Evolutionary conservation across 2,329 filamentous ascomycete species (phyloP).

Genomic region (Penicillium crustosum): DNA sequence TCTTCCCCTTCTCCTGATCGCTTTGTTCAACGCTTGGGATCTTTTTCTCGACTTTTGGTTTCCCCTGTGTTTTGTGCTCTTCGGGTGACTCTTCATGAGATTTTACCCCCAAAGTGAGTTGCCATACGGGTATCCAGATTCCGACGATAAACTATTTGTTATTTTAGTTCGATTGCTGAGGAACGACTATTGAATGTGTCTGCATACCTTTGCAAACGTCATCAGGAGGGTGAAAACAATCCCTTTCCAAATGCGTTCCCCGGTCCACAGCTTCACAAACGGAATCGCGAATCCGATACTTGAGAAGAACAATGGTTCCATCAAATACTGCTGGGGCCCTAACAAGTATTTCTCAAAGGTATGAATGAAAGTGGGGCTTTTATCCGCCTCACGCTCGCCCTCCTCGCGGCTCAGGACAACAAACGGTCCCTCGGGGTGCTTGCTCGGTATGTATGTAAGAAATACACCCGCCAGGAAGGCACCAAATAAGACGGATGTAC

Average conservation of each 20-base stretch:
- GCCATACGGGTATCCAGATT: constrained; percentile 29
- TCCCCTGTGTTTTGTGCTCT: neutral
- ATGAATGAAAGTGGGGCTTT: constrained; percentile 41
- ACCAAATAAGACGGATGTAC: constrained; percentile 42
- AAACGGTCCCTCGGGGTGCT: constrained; percentile 38
- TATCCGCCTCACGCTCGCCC: constrained; percentile 34
- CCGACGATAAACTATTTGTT: constrained; percentile 28
- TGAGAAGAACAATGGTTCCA: constrained; percentile 36
- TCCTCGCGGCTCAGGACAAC: constrained; percentile 36
- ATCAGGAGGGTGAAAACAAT: constrained; percentile 33
- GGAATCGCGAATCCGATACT: constrained; percentile 37
- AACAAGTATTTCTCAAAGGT: constrained; percentile 42
- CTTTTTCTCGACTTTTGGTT: neutral
- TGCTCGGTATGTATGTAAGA: constrained; percentile 39
- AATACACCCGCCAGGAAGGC: constrained; percentile 40
- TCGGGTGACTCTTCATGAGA: neutral
- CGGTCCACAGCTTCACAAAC: constrained; percentile 35
- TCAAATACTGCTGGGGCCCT: constrained; percentile 35
- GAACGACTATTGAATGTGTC: fast-evolving
- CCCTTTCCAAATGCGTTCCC: constrained; percentile 33
- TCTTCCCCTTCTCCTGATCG: neutral
- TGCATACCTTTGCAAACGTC: constrained; percentile 30
- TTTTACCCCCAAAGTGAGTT: neutral
- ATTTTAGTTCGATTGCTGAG: neutral
- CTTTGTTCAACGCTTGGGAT: neutral